Percentiles rank a stretch among this genome's conserved stretches.
These are phyloP conservation scores for Debaryomyces udenii DNA, from an alignment of 1,139 yeast genomes.

Conservation along the genomic window DNA sequence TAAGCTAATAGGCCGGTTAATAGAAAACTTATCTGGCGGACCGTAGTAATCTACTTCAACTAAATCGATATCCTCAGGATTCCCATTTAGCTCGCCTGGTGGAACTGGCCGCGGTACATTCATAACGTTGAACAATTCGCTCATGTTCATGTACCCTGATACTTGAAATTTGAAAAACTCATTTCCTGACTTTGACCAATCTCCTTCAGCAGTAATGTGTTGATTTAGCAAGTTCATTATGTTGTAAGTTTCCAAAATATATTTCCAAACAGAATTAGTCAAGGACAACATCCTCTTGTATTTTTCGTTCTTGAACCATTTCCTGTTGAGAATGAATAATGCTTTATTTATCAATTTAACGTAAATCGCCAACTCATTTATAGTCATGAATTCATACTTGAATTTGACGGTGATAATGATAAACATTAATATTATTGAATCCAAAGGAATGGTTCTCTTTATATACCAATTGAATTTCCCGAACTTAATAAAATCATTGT, in stretches of 20 bases:
- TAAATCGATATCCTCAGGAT: not conserved
- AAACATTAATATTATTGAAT: conserved; percentile 57
- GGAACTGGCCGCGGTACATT: conserved; percentile 45
- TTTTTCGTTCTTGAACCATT: conserved; percentile 52
- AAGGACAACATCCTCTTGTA: conserved; percentile 49
- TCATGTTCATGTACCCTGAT: conserved; percentile 42
- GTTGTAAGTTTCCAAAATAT: conserved; percentile 39
- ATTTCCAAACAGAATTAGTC: conserved; percentile 50
- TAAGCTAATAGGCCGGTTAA: not conserved
- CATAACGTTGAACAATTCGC: conserved; percentile 46
- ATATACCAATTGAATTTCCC: conserved; percentile 64
- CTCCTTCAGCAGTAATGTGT: conserved; percentile 21
- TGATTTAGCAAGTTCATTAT: conserved; percentile 36
- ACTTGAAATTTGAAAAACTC: conserved; percentile 48
- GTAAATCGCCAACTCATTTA: conserved; percentile 36
- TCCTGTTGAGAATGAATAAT: conserved; percentile 44
- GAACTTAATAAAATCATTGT: conserved; percentile 50
- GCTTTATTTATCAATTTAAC: conserved; percentile 48
- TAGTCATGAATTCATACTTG: conserved; percentile 46
- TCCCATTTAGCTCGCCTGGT: not conserved
- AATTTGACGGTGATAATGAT: conserved; percentile 57
- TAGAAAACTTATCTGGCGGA: not conserved
- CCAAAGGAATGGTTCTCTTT: conserved; percentile 60
- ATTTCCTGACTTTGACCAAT: conserved; percentile 22
- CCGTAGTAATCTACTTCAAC: not conserved